Conservation (phyloP, 768 basidiomycete species). For the Suillus variegatus region DNA sequence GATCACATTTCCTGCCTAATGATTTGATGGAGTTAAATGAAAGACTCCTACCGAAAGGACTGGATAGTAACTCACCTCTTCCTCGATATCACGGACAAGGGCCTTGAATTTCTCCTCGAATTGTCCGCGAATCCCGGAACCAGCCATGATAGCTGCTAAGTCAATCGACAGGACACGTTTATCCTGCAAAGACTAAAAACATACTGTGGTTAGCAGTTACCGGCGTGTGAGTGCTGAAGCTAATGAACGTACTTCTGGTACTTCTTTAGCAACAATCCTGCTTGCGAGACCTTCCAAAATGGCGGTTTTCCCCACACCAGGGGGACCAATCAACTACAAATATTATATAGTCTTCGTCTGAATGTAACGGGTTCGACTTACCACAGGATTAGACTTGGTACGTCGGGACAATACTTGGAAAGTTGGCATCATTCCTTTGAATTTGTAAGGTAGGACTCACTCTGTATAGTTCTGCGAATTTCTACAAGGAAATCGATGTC, state of each 20-base stretch:
- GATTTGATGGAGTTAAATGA: conserved; percentile 5
- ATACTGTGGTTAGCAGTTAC: conserved; percentile 2
- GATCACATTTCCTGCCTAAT: conserved; percentile 72
- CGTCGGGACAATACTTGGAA: conserved; percentile 73
- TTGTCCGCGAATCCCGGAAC: conserved; percentile 88
- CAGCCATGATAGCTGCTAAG: conserved; percentile 81
- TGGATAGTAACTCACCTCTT: conserved; percentile 51
- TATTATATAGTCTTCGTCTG: background rate
- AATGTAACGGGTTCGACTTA: conserved; percentile 31
- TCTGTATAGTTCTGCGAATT: conserved; percentile 90
- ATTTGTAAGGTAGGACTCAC: conserved; percentile 40
- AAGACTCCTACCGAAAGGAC: conserved; percentile 24
- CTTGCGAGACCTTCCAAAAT: conserved; percentile 89
- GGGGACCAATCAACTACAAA: conserved; percentile 72
- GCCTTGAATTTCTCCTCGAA: conserved; percentile 95
- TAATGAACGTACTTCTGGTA: conserved; percentile 69
- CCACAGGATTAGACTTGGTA: conserved; percentile 93
- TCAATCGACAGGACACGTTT: conserved; percentile 91
- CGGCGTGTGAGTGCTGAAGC: background rate
- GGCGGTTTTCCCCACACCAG: conserved; percentile 92
- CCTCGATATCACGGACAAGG: conserved; percentile 87
- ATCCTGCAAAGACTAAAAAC: conserved; percentile 69
- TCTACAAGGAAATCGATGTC: conserved; percentile 41
- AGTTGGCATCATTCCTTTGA: conserved; percentile 1
- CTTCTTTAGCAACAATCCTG: conserved; percentile 85